Conservation (phyloP, 2,329 filamentous ascomycete genomes). For the Exophiala xenobiotica region DNA sequence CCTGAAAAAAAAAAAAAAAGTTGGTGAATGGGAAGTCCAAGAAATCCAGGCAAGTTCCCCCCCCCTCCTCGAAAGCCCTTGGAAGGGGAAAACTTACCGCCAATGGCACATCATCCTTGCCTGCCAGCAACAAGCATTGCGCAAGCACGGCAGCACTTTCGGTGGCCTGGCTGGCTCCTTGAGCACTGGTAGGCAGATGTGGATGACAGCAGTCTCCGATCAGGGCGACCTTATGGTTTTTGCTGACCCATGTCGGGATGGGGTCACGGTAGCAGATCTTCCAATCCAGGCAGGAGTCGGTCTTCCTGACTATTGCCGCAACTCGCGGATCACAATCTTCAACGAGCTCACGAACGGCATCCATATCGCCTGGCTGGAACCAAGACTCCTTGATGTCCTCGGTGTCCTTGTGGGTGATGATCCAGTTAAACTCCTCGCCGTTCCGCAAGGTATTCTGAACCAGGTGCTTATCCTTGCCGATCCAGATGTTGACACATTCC, state of each 20-base stretch:
- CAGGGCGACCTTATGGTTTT: slow-evolving; percentile 33
- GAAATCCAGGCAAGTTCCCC: too few relatives aligned
- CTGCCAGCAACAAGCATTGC: slow-evolving; percentile 23
- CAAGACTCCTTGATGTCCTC: slow-evolving; percentile 55
- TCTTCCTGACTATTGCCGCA: slow-evolving; percentile 46
- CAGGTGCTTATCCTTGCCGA: slow-evolving; percentile 54
- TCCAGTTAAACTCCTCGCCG: slow-evolving; percentile 47
- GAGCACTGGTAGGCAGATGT: slow-evolving; percentile 44
- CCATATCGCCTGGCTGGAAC: slow-evolving; percentile 54
- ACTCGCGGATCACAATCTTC: slow-evolving; percentile 54
- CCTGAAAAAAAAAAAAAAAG: too few relatives aligned
- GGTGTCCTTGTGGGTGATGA: slow-evolving; percentile 53
- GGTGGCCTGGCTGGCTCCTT: slow-evolving; percentile 44
- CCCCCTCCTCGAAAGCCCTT: too few relatives aligned
- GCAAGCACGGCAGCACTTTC: slow-evolving; percentile 45
- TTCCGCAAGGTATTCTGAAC: slow-evolving; percentile 52
- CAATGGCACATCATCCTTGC: slow-evolving; percentile 20
- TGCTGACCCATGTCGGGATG: slow-evolving; percentile 30
- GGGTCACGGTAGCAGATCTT: slow-evolving; percentile 36
- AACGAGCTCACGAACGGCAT: slow-evolving; percentile 52
- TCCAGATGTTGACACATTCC: slow-evolving; percentile 55
- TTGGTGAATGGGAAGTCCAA: too few relatives aligned
- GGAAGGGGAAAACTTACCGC: slow-evolving; percentile 14
- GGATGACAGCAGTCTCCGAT: slow-evolving; percentile 43
- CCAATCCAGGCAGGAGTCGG: slow-evolving; percentile 35